Evolutionary conservation across 495 filamentous ascomycete species (phyloP).

Genomic region (Pseudoneurospora amorphoporcata): DNA sequence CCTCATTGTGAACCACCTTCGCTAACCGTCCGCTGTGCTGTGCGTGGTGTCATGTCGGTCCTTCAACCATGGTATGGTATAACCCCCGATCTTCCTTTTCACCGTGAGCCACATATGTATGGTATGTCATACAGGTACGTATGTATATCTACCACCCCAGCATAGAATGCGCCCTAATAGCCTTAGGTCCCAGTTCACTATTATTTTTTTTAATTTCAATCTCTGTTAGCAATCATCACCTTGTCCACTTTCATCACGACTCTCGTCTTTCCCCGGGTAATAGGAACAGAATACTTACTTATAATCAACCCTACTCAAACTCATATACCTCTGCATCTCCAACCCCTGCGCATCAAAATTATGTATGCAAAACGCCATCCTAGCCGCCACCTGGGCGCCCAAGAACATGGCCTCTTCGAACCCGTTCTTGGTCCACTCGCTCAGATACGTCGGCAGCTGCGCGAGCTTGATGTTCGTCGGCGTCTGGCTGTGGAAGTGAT

Average conservation of each 20-base stretch:
- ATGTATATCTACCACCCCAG: slow-evolving; percentile 11
- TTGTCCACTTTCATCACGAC: neutral
- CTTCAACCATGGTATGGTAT: neutral
- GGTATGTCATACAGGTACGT: neutral
- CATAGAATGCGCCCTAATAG: slow-evolving; percentile 32
- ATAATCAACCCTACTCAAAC: slow-evolving; percentile 36
- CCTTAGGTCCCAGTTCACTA: slow-evolving; percentile 35
- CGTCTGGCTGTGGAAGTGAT: slow-evolving; percentile 79
- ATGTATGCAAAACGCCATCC: slow-evolving; percentile 54
- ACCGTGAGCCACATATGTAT: neutral
- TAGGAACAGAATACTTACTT: slow-evolving; percentile 28
- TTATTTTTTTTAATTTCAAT: neutral
- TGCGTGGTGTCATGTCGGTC: no score
- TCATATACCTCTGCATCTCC: slow-evolving; percentile 34
- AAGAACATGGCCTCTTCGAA: slow-evolving; percentile 73
- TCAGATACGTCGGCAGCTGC: slow-evolving; percentile 75
- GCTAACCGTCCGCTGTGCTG: no score
- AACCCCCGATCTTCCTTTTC: neutral
- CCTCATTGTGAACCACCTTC: no score
- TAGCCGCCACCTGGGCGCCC: slow-evolving; percentile 67
- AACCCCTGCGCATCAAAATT: slow-evolving; percentile 31
- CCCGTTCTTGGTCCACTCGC: slow-evolving; percentile 84
- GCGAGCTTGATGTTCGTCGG: slow-evolving; percentile 75
- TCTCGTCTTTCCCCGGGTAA: neutral
- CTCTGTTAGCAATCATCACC: neutral